phyloP scores from a whole-genome alignment of 176 grass and related monocot species.

The Zizania latifolia region DNA sequence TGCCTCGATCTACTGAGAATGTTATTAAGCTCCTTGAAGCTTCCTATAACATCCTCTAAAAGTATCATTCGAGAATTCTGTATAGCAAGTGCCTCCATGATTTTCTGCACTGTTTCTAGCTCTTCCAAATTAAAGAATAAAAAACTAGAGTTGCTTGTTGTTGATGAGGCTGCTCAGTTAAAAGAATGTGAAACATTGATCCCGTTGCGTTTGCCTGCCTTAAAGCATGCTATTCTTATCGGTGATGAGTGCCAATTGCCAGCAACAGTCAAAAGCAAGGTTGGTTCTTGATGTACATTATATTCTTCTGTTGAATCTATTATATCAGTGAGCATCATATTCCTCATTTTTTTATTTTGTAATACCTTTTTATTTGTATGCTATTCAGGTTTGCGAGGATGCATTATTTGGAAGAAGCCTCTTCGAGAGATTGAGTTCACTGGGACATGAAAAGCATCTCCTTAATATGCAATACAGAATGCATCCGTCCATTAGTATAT shows the following conservation, averaged over 20 bases:
- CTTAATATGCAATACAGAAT: constrained; percentile 82
- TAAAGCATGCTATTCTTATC: constrained; percentile 67
- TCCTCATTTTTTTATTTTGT: neutral
- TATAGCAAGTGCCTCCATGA: constrained; percentile 36
- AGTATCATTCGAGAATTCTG: constrained; percentile 23
- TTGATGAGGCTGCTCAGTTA: constrained; percentile 81
- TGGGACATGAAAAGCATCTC: constrained; percentile 59
- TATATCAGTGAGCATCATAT: neutral
- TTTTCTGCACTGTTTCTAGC: constrained; percentile 67
- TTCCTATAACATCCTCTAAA: constrained; percentile 42
- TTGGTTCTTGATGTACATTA: constrained; percentile 16
- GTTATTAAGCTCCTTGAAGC: constrained; percentile 34
- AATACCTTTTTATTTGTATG: neutral
- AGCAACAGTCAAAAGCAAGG: constrained; percentile 77
- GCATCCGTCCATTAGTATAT: constrained; percentile 77
- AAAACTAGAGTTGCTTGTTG: constrained; percentile 46
- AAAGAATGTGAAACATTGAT: constrained; percentile 82
- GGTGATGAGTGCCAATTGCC: constrained; percentile 78
- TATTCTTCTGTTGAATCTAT: neutral
- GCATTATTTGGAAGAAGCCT: constrained; percentile 68
- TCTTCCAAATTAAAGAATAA: constrained; percentile 44
- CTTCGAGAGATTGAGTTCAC: constrained; percentile 72
- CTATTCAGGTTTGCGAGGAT: constrained; percentile 44
- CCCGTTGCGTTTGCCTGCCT: constrained; percentile 41
- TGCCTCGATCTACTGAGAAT: constrained; percentile 39